Base-by-base conservation (phyloP, 805 yeast genomes). In the Babjeviella inositovora region DNA sequence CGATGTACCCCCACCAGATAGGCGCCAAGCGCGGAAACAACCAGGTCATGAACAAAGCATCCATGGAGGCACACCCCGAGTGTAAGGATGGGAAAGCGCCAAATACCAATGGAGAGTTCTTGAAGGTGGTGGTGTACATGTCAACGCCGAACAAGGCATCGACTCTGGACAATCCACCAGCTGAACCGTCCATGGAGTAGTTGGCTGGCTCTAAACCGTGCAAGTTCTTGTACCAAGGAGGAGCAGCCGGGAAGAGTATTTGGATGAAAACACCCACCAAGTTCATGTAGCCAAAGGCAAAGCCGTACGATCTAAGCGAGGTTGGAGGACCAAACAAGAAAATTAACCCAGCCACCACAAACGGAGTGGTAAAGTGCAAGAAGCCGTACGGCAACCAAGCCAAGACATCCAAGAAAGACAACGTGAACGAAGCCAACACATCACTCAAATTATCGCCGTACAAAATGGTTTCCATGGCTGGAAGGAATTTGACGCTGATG, bases 361-460 rank as follows among this genome's bases (percentile, higher is more conserved):
- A 82, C 4, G 98, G 97, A 8, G 81, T 65, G n/a, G 79, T 70
- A 39, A 80, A 87, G 51, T 87, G 98, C 28, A 80, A 57, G 8
- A 90, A 43, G 2, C 98, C 98, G 43, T 87, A 87, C 2, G 98
- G 97, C 18, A 87, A 48, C 95, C 95, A 85, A 4, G 96, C 95
- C 23, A 81, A 36, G n/a, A 85, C 55, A 42, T 85, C 97, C 26
- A 80, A 52, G 5, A 69, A 35, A 2, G 75, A 45, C 30, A 59
- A 65, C 10, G 76, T 71, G 9, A 70, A 57, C 5, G 85, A 66
- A 1, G 95, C 90, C 37, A 84, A 59, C 13, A 85, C 70, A 35
- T 76, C 79, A 25, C 85, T 71, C 37, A 87, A 57, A 47, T 87
- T 79, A 38, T 85, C 94, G 24, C 96, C 96, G 41, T 82, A 85